These are phyloP conservation scores for Pistacia integerrima DNA, from an alignment of 345 rosid species.

Conservation along the genomic window DNA sequence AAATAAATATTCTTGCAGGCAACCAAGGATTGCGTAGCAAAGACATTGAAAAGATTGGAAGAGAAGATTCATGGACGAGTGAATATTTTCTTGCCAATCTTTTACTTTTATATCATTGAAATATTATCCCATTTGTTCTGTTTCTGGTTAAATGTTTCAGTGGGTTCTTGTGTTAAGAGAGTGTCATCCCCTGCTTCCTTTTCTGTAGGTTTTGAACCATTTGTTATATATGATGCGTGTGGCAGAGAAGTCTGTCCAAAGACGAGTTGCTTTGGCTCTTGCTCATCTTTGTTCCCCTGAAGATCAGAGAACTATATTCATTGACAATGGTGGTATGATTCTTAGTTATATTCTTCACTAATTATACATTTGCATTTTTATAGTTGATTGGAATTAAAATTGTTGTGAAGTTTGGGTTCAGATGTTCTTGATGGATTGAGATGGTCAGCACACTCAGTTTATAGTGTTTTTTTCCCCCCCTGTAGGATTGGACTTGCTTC, in stretches of 20 bases:
- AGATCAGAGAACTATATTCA: constrained; percentile 83
- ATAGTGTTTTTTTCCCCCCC: constrained; percentile 21
- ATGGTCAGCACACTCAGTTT: constrained; percentile 20
- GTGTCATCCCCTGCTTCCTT: constrained; percentile 22
- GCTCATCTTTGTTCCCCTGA: constrained; percentile 94
- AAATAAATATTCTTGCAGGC: constrained; percentile 54
- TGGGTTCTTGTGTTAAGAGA: constrained; percentile 7
- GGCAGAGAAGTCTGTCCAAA: constrained; percentile 80
- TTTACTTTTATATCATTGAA: constrained; percentile 6
- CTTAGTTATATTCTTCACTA: constrained; percentile 9
- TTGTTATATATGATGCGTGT: constrained; percentile 83
- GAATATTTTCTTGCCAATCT: constrained; percentile 33
- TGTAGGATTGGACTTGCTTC: constrained; percentile 86
- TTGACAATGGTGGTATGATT: constrained; percentile 72
- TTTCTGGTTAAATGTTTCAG: not conserved
- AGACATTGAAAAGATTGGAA: constrained; percentile 93
- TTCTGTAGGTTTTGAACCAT: constrained; percentile 80
- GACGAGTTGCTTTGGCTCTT: constrained; percentile 88
- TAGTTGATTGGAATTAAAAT: not conserved
- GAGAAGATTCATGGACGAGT: constrained; percentile 97
- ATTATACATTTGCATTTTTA: not conserved
- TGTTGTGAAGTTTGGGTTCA: constrained; percentile 9
- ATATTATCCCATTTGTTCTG: not conserved
- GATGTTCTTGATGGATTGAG: constrained; percentile 20
- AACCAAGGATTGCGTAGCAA: constrained; percentile 97